phyloP scores from a whole-genome alignment of 75 land plant species.

The Picea sitchensis region DNA sequence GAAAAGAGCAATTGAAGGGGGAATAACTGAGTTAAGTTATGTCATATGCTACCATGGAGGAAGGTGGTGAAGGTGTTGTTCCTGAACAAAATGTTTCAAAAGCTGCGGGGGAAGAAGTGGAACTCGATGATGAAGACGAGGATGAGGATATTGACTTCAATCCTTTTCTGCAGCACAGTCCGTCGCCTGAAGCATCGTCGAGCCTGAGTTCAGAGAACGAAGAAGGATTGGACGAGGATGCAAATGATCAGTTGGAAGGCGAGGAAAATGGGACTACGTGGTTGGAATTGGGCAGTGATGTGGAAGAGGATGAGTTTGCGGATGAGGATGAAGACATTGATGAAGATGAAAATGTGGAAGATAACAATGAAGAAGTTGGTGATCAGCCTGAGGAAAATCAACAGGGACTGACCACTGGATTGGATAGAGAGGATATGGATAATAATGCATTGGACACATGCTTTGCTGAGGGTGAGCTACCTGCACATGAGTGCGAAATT shows the following conservation, averaged over 20 bases:
- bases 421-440: neutral
- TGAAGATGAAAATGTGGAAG: conserved; percentile 19
- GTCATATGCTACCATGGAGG: neutral
- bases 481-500: neutral
- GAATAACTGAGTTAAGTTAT: neutral
- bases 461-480: neutral
- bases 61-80: neutral
- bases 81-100: neutral
- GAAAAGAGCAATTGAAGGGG: neutral
- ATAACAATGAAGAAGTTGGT: conserved; percentile 14
- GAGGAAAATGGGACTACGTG: conserved; percentile 13
- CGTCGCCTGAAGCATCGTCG: conserved; percentile 54
- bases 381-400: neutral
- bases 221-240: conserved; percentile 2
- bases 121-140: conserved; percentile 51
- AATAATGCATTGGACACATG: neutral
- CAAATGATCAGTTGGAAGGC: conserved; percentile 15
- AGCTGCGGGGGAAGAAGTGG: conserved; percentile 3
- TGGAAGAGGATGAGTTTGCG: neutral
- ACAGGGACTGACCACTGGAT: neutral
- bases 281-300: conserved; percentile 19
- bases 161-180: conserved; percentile 35
- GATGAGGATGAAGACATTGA: conserved; percentile 14
- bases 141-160: conserved; percentile 75
- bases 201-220: conserved; percentile 64